Percentiles rank a stretch among this genome's conserved stretches.
Conservation (phyloP, 129 eudicot genomes). For the Flaveria ramosissima region DNA sequence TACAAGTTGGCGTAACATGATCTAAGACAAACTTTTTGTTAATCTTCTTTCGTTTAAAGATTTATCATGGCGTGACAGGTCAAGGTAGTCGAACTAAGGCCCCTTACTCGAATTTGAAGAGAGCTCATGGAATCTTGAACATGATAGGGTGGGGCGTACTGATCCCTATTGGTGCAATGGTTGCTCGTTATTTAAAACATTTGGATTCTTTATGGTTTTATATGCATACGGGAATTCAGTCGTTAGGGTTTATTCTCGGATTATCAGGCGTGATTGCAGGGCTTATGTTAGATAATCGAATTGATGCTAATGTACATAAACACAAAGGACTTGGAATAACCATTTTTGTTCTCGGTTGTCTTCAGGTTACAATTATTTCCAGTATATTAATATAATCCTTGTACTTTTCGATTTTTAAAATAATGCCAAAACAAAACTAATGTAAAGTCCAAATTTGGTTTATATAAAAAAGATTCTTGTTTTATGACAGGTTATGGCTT, state of each 20-base stretch:
- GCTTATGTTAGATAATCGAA: conserved; percentile 52
- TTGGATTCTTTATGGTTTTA: conserved; percentile 78
- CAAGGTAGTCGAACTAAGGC: conserved; percentile 43
- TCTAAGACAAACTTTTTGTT: no score
- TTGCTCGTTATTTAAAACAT: conserved; percentile 63
- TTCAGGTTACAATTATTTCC: conserved; percentile 49
- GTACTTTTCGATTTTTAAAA: no score
- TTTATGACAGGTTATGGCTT: conserved; percentile 58
- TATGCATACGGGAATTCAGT: conserved; percentile 52
- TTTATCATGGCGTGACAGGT: conserved; percentile 41
- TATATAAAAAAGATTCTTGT: background rate
- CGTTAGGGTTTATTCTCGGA: conserved; percentile 64
- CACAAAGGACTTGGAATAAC: conserved; percentile 74
- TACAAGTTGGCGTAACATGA: background rate
- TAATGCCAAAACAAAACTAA: no score
- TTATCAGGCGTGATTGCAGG: conserved; percentile 63
- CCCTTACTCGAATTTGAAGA: conserved; percentile 54
- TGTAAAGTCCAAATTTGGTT: no score
- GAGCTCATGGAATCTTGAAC: conserved; percentile 75
- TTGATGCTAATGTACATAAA: conserved; percentile 37
- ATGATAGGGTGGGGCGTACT: conserved; percentile 83
- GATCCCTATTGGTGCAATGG: conserved; percentile 62
- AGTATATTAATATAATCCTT: no score
- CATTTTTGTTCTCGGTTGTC: conserved; percentile 62
- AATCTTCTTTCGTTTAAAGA: background rate